A percentile compares a stretch with the other conserved stretches of the same genome.
These are phyloP conservation scores for Kewa caespitosa DNA, from an alignment of 179 eudicot genomes.

Conservation along the genomic window DNA sequence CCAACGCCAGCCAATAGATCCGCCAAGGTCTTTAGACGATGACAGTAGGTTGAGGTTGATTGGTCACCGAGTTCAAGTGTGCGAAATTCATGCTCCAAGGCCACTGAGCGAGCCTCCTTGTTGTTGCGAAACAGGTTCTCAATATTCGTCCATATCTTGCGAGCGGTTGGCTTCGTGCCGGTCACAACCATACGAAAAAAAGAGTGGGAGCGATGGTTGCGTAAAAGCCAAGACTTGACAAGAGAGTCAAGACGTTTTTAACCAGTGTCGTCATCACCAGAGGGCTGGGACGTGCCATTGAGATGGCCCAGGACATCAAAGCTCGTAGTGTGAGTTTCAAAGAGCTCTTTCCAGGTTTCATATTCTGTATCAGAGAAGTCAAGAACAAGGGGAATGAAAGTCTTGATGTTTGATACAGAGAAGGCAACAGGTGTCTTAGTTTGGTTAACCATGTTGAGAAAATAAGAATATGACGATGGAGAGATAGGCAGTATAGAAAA, in stretches of 20 bases:
- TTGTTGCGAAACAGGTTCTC: not conserved
- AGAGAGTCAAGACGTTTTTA: not conserved
- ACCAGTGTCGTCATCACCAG: not conserved
- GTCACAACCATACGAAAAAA: not conserved
- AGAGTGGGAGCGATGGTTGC: not conserved
- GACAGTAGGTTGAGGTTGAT: not conserved
- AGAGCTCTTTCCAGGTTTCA: not conserved
- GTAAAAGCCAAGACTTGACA: not conserved
- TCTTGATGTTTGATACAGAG: not conserved
- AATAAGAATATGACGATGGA: too few relatives aligned
- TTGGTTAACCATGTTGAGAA: not conserved
- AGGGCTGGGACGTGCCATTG: not conserved
- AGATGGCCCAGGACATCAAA: not conserved
- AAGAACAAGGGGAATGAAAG: not conserved
- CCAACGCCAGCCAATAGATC: too few relatives aligned
- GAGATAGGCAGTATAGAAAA: not conserved
- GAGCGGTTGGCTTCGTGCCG: too few relatives aligned
- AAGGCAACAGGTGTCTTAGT: not conserved
- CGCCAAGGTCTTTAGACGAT: not conserved
- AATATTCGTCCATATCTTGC: not conserved
- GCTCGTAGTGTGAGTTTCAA: not conserved
- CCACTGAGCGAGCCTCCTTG: not conserved
- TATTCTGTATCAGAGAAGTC: too few relatives aligned
- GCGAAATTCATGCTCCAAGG: too few relatives aligned
- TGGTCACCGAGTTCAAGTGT: too few relatives aligned